A percentile compares a stretch with the other conserved stretches of the same genome.
phyloP scores from a whole-genome alignment of 345 rosid species.

The Draba incana region DNA sequence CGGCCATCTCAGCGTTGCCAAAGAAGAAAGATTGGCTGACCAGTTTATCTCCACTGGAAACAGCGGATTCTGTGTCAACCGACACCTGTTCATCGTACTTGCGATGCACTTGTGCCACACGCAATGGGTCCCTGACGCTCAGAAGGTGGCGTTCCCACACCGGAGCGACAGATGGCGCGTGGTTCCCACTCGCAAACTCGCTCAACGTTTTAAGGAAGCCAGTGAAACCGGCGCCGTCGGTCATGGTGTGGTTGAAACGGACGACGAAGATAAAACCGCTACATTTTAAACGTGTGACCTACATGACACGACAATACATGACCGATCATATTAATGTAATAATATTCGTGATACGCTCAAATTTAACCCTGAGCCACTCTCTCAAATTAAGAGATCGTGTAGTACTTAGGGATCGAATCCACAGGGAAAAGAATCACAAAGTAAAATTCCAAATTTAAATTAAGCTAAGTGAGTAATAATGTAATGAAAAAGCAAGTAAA shows the following conservation, averaged over 20 bases:
- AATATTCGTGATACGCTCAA: too few species aligned
- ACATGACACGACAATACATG: too few species aligned
- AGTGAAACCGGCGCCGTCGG: slow-evolving; percentile 32
- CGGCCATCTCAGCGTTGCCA: slow-evolving; percentile 33
- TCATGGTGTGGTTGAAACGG: slow-evolving; percentile 37
- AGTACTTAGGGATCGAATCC: too few species aligned
- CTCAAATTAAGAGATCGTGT: too few species aligned
- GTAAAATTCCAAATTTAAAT: too few species aligned
- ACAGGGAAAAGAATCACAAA: too few species aligned
- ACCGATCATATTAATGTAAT: too few species aligned
- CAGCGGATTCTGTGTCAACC: not conserved
- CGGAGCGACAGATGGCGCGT: slow-evolving; percentile 34
- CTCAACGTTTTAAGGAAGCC: slow-evolving; percentile 36
- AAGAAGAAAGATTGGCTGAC: slow-evolving; percentile 40
- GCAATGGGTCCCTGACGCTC: slow-evolving; percentile 31
- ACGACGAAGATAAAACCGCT: slow-evolving; percentile 46
- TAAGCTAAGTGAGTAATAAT: too few species aligned
- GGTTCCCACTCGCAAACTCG: slow-evolving; percentile 34
- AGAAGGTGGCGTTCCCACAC: slow-evolving; percentile 46
- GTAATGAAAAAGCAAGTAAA: too few species aligned
- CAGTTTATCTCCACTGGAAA: not conserved
- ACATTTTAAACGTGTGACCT: slow-evolving; percentile 46
- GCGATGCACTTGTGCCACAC: slow-evolving; percentile 26
- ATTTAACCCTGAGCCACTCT: not conserved
- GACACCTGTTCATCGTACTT: slow-evolving; percentile 31